A percentile compares a stretch with the other conserved stretches of the same genome.
phyloP scores from a whole-genome alignment of 2,329 filamentous ascomycete genomes.

The Neoascochyta sp. region DNA sequence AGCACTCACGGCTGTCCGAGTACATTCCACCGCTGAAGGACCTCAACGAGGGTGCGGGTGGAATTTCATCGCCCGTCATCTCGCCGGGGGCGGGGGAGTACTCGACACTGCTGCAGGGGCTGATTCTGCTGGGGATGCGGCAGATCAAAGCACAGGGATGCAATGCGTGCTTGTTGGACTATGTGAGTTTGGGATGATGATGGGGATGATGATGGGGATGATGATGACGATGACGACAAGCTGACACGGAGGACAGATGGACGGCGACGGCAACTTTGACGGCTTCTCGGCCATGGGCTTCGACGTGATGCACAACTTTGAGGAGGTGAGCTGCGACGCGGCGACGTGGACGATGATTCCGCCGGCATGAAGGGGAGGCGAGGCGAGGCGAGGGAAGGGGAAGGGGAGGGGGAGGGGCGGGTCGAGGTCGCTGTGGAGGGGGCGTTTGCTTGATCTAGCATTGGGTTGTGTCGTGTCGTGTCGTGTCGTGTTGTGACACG shows the following conservation, averaged over 20 bases:
- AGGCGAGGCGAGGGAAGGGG: no score
- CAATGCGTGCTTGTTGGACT: constrained; percentile 70
- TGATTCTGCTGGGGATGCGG: constrained; percentile 75
- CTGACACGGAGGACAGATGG: constrained; percentile 55
- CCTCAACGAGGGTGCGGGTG: constrained; percentile 59
- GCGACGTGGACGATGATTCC: constrained; percentile 58
- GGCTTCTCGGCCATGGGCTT: constrained; percentile 77
- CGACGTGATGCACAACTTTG: constrained; percentile 71
- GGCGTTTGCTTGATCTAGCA: no score
- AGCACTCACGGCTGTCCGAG: constrained; percentile 63
- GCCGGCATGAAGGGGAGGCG: constrained; percentile 35
- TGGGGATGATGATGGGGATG: constrained; percentile 1
- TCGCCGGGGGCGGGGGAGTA: constrained; percentile 65
- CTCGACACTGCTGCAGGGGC: constrained; percentile 69
- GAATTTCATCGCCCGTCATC: constrained; percentile 77
- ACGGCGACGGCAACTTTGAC: constrained; percentile 69
- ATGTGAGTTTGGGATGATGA: constrained; percentile 58
- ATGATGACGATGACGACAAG: constrained; percentile 3
- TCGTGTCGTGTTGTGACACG: no score
- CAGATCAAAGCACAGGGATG: constrained; percentile 78
- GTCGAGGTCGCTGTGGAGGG: no score
- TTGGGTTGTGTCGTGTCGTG: no score
- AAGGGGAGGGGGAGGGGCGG: no score
- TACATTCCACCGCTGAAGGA: constrained; percentile 67
- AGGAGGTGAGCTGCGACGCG: constrained; percentile 71